Base-by-base conservation (phyloP, 2,329 filamentous ascomycete genomes). In the Talaromyces sp. region DNA sequence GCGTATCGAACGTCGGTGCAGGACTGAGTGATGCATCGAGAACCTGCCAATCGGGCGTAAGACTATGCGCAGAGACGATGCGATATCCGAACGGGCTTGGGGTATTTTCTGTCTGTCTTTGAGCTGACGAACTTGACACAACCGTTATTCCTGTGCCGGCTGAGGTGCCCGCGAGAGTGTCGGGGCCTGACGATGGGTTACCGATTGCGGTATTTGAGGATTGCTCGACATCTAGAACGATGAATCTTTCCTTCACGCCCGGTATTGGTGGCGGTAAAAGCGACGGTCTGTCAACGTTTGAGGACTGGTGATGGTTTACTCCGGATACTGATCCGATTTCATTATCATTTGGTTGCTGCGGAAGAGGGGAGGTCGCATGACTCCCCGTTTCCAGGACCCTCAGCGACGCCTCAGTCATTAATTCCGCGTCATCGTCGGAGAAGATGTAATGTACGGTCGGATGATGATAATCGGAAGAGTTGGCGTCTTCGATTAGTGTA, bases 381-480 rank as follows among this genome's bases (percentile, higher is more conserved):
- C n/a, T 33, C 15, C 78, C 75, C 58, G 77, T 56, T 70, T 83
- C 73, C 72, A 86, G 70, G 19, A 80, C 78, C 35, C 79, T 78
- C 60, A 86, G 72, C 5, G 81, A 81, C 1, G 88, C 86, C 37
- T 84, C 81, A 1, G 88, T 88, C 37, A 96, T 78, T 45, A 89
- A 78, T 48, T 92, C 88, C 1, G 86, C 83, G 69, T 97, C 91
- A 73, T 97, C 94, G 73, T 97, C 92, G 65, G 84, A 84, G 77
- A 99, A 97, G 68, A 97, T 83, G 76, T 97, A 97, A 76, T 93
- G 91, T 1, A 96, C 85, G 55, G 84, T 85, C 1, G 93, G 94
- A 70, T 97, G 92, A 66, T 90, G 81, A 61, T 90, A 89, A 46
- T 89, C 84, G 65, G 84, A 82, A 8, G 84, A 86, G n/a, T 84